These are phyloP conservation scores for Leptographium lundbergii DNA, from an alignment of 2,329 filamentous ascomycete genomes.

Conservation along the genomic window DNA sequence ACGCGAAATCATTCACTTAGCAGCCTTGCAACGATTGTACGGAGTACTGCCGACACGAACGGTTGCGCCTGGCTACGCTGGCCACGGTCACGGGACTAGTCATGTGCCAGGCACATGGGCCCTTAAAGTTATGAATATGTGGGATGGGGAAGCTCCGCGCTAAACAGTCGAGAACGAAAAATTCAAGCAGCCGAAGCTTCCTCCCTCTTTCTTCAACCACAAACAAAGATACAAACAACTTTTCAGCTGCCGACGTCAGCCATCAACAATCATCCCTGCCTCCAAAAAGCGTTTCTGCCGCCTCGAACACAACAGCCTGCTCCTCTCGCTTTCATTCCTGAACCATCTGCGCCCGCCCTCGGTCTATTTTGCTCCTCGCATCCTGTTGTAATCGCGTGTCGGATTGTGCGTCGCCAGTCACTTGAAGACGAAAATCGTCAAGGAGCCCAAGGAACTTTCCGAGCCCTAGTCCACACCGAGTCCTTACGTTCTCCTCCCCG, in stretches of 20 bases:
- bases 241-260: not conserved
- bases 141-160: slow-evolving; percentile 11
- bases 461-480: not conserved
- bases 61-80: too few species aligned
- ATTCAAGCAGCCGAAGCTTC: slow-evolving; percentile 6
- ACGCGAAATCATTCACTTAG: too few species aligned
- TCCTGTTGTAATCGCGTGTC: not conserved
- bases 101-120: slow-evolving; percentile 8
- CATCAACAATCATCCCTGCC: not conserved
- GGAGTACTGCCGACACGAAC: too few species aligned
- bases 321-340: not conserved
- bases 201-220: slow-evolving; percentile 3
- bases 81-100: not conserved
- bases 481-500: not conserved
- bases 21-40: too few species aligned
- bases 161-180: slow-evolving; percentile 5
- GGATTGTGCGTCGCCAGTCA: not conserved
- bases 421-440: not conserved
- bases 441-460: not conserved
- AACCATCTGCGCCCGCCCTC: not conserved
- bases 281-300: not conserved
- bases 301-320: not conserved
- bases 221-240: not conserved
- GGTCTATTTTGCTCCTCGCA: not conserved
- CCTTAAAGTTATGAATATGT: slow-evolving; percentile 3